phyloP scores from a whole-genome alignment of 176 grass and related monocot genomes.

The Lolium perenne region DNA sequence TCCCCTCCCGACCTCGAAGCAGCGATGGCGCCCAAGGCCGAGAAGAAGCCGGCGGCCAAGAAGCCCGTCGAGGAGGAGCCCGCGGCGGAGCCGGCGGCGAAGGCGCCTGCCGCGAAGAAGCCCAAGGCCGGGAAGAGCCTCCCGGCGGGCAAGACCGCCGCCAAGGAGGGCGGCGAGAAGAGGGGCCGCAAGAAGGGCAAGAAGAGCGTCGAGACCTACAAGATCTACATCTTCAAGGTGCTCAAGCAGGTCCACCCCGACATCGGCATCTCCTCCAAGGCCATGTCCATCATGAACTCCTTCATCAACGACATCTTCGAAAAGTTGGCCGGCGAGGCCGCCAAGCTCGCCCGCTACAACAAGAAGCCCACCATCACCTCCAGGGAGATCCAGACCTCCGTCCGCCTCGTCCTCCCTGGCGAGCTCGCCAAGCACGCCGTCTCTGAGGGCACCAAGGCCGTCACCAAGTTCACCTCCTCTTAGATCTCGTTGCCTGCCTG shows the following conservation, averaged over 20 bases:
- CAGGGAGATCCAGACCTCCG: slow-evolving; percentile 67
- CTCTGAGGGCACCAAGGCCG: slow-evolving; percentile 68
- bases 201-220: slow-evolving; percentile 76
- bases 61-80: too few relatives aligned
- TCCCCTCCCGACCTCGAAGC: neutral
- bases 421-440: slow-evolving; percentile 69
- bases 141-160: neutral
- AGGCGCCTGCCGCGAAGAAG: neutral
- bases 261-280: slow-evolving; percentile 90
- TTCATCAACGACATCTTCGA: slow-evolving; percentile 93
- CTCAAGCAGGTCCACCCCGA: slow-evolving; percentile 91
- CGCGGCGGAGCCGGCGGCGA: neutral
- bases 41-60: neutral
- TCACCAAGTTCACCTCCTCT: slow-evolving; percentile 61
- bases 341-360: slow-evolving; percentile 57
- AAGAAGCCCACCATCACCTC: slow-evolving; percentile 76
- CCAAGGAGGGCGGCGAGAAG: neutral
- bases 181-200: slow-evolving; percentile 47
- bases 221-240: slow-evolving; percentile 98
- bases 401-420: slow-evolving; percentile 70
- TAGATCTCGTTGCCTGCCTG: neutral
- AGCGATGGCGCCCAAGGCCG: neutral
- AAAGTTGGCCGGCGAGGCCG: slow-evolving; percentile 61
- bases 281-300: slow-evolving; percentile 94
- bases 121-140: neutral